Base-by-base conservation (phyloP, 2,329 filamentous ascomycete species). In the Juglanconis sp. region DNA sequence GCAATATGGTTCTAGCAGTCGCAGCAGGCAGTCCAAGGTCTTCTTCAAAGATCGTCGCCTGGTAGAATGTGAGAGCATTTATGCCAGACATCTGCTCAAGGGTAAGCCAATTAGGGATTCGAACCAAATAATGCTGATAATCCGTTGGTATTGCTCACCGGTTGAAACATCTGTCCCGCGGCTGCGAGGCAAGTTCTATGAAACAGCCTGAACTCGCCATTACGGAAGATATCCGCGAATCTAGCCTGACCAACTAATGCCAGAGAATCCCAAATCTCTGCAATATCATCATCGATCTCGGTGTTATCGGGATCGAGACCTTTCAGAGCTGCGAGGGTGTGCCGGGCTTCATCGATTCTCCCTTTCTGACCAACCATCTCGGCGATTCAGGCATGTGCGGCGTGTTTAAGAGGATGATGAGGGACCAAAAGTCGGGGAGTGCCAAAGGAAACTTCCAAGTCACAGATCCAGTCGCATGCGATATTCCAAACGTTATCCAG, bases 361-460 rank as follows among this genome's bases (percentile, higher is more conserved):
- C 74, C 73, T 67, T 76, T 75, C 15, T 77, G 44, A 80, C 73
- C 9, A 81, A 69, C 78, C 78, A 81, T 52, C 78, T 69, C 1
- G 78, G 77, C 3, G 74, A 77, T 68, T 86, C 83, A 15, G 83
- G 83, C 4, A 86, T 70, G 53, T 48, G 44, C 13, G 53, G 53
- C 53, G 86, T 79, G 53, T 81, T 77, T 1, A 69, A 61, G 11
- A 88, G 71, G 51, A 87, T 84, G 62, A 87, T 77, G 7, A 87
- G 11, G 34, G 83, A 84, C 68, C 87, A 88, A 31, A 81, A 65
- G 34, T 86, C 78, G 65, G 84, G 81, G 68, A 85, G 81, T 2
- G 79, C 81, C 17, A 88, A 74, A 0, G 86, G 86, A 68, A 88
- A 87, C 2, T 86, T 77, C 86, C 86, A 85, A 0, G 77, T 72